phyloP scores from a whole-genome alignment of 306 rosid species.

The Cucumis sativus region Cucumber_9930_V3 NC_026658.2:2226001-2226500 shows the following conservation, averaged over 20 bases:
- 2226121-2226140: neutral
- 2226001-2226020: neutral
- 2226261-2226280: neutral
- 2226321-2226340: constrained; percentile 70
- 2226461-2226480: neutral
- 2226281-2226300: constrained; percentile 30
- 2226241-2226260: neutral
- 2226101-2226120: neutral
- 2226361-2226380: constrained; percentile 71
- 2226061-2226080: neutral
- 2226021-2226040: neutral
- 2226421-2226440: constrained; percentile 26
- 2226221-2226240: neutral
- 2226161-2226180: neutral
- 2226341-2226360: constrained; percentile 70
- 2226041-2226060: neutral
- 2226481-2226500: neutral
- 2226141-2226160: neutral
- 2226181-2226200: neutral
- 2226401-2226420: constrained; percentile 87
- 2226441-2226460: neutral
- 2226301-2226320: constrained; percentile 99
- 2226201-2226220: neutral
- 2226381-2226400: constrained; percentile 85
- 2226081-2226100: neutral